Evolutionary conservation across 164 flowering plant species (phyloP).

Genomic region (Taxillus chinensis): DNA sequence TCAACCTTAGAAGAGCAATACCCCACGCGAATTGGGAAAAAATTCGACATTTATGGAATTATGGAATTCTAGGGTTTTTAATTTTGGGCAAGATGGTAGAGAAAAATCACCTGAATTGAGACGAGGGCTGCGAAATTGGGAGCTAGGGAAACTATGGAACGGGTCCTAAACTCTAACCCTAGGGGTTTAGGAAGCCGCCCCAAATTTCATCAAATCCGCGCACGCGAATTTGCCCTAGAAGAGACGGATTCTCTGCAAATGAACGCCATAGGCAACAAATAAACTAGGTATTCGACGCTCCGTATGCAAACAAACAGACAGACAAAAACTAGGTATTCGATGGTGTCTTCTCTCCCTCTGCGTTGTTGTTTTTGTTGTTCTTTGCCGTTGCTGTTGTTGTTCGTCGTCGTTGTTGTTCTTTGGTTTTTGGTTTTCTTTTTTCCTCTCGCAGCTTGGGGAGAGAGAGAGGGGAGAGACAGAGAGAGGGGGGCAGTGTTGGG

Average conservation of each 20-base stretch:
- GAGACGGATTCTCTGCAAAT: background rate
- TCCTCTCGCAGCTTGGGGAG: background rate
- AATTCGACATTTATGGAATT: background rate
- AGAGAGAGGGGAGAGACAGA: background rate
- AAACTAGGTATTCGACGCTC: too few relatives aligned
- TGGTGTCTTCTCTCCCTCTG: too few relatives aligned
- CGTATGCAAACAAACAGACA: too few relatives aligned
- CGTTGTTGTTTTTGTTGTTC: background rate
- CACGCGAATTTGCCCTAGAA: conserved; percentile 4
- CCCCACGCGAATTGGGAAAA: background rate
- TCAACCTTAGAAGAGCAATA: background rate
- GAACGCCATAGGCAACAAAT: too few relatives aligned
- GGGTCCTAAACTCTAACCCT: background rate
- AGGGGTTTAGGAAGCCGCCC: conserved; percentile 1
- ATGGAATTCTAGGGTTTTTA: conserved; percentile 10
- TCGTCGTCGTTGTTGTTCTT: conserved; percentile 4
- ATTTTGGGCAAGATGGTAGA: background rate
- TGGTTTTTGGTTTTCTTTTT: background rate
- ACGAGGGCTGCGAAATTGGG: background rate
- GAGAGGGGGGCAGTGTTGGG: background rate
- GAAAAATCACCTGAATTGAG: conserved; percentile 8
- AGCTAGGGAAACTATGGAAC: background rate
- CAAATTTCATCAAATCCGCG: background rate
- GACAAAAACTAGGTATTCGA: too few relatives aligned
- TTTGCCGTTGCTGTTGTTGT: background rate